Base-by-base conservation (phyloP, 345 rosid species). In the Streptanthus diversifolius region DNA sequence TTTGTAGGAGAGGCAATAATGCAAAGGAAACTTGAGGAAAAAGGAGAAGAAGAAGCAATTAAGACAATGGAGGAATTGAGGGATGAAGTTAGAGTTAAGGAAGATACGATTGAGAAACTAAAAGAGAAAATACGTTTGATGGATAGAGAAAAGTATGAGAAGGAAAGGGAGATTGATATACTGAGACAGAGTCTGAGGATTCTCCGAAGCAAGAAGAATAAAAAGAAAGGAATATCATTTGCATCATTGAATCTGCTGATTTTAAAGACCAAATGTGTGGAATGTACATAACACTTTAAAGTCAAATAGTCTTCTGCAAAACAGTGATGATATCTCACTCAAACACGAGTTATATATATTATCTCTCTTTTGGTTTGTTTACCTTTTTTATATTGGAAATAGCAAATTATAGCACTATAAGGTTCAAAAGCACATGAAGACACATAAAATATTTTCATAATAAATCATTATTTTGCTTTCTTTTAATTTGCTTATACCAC, bases 161-260 rank as follows among this genome's bases (percentile, higher is more conserved):
- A 76, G 44, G 83, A 83, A 76, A 80, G 86, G 64, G 87, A 91
- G 25, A 71, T 81, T 36, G 97, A 89, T 73, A 71, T 91, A 33
- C 71, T 91, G 22, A 85, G 86, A 73, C 97, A 91, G 81, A 89
- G 93, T 78, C 60, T 85, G 48, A 76, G 82, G 74, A 91, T 91
- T 68, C 77, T 85, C 51, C 84, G 83, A 82, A 71, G 54, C 70
- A 56, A 65, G 47, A 81, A 39, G 36, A 70, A 77, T 47, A 78
- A 63, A 51, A 71, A 66, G 61, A 21, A 7, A 44, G 33, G 19
- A 25, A 0, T 49, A 66, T 73, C 73, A 3, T 51, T 53, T 15
- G 45, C 48, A 30, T 53, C 77, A 11, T 58, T 45, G 52, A 43
- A 77, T 57, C 66, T 57, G 56, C 2, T 58, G 41, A 51, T 58